Evolutionary conservation across 345 rosid genomes (phyloP).

Genomic region (Salix koriyanagi): DNA sequence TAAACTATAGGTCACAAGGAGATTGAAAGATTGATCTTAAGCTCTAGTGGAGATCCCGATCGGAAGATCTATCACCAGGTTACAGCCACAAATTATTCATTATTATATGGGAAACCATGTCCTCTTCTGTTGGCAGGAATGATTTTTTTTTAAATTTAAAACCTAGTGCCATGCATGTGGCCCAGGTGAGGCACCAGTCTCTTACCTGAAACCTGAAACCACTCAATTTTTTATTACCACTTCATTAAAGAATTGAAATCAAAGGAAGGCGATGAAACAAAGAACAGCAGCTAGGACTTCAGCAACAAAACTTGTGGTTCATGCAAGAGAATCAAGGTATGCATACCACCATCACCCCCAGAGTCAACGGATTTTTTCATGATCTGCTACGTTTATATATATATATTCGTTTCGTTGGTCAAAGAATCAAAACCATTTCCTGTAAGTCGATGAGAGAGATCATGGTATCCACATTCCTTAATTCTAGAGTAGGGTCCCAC

Average conservation of each 20-base stretch:
- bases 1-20: too few relatives aligned
- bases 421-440: neutral
- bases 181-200: too few relatives aligned
- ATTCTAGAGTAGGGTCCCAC: neutral
- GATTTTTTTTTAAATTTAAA: neutral
- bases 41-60: neutral
- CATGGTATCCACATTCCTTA: conserved; percentile 7
- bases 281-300: too few relatives aligned
- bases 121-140: neutral
- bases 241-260: neutral
- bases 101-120: neutral
- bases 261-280: neutral
- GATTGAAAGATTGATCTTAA: too few relatives aligned
- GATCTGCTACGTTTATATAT: neutral
- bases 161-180: too few relatives aligned
- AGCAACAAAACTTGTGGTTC: conserved; percentile 14
- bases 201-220: too few relatives aligned
- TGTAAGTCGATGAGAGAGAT: neutral
- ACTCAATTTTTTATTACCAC: too few relatives aligned
- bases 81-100: neutral
- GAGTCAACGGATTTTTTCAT: conserved; percentile 7
- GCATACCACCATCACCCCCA: conserved; percentile 1
- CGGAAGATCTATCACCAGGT: neutral
- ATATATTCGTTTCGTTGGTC: conserved; percentile 3
- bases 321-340: conserved; percentile 4